Evolutionary conservation across 371 early-diverging fungal genomes (phyloP).

Genomic region (Lichtheimia corymbifera): DNA sequence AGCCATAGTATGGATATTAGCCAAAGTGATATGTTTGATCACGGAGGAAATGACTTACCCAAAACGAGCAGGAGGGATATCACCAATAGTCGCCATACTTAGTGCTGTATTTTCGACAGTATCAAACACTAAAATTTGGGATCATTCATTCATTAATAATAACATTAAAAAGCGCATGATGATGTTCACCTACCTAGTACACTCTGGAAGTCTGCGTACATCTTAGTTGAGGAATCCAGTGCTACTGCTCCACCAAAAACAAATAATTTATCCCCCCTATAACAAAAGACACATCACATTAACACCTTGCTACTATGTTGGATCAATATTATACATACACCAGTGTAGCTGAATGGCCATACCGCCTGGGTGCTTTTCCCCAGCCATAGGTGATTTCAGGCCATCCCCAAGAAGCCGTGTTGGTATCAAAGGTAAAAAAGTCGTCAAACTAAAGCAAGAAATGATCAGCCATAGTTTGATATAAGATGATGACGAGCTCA

Average conservation of each 20-base stretch:
- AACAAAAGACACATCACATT: background rate
- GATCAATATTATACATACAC: constrained; percentile 12
- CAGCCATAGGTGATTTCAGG: constrained; percentile 15
- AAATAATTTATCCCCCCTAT: constrained; percentile 17
- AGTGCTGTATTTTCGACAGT: constrained; percentile 13
- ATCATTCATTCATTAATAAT: no score
- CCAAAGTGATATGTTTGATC: background rate
- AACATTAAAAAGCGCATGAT: background rate
- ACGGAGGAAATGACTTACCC: background rate
- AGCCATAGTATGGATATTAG: background rate
- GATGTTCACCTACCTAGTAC: constrained; percentile 10
- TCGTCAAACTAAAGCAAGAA: constrained; percentile 15
- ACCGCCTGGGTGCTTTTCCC: constrained; percentile 19
- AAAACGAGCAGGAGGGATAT: constrained; percentile 15
- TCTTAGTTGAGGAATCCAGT: background rate
- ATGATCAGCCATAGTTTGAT: background rate
- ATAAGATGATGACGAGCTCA: background rate
- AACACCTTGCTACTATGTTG: background rate
- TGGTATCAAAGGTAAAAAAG: constrained; percentile 19
- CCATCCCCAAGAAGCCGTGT: constrained; percentile 14
- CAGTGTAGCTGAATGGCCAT: constrained; percentile 16
- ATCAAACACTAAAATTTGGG: constrained; percentile 17
- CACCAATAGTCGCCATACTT: constrained; percentile 25
- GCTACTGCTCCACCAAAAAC: constrained; percentile 18
- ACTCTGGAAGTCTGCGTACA: constrained; percentile 19